Evolutionary conservation across 805 yeast genomes (phyloP).

Genomic region (Starmerella khaoyaiensis): DNA sequence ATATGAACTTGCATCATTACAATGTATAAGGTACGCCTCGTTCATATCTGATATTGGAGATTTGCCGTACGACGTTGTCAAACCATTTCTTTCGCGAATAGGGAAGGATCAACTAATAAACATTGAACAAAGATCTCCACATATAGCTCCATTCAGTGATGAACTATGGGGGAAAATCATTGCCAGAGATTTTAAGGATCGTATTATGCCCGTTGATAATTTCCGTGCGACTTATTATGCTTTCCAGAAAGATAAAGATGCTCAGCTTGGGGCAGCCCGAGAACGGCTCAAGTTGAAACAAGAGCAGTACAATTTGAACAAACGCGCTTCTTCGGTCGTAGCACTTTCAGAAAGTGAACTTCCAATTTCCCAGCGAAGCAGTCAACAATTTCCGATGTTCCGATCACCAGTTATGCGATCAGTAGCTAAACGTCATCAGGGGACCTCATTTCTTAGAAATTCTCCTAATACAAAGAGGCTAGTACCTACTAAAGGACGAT

Average conservation of each 20-base stretch:
- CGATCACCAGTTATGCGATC: constrained; percentile 21
- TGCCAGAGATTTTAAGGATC: constrained; percentile 26
- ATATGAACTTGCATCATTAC: constrained; percentile 17
- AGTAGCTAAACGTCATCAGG: constrained; percentile 17
- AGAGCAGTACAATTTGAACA: constrained; percentile 21
- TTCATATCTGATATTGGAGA: constrained; percentile 30
- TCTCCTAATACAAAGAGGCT: constrained; percentile 3
- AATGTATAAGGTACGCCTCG: constrained; percentile 16
- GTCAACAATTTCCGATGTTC: constrained; percentile 5
- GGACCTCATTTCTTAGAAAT: constrained; percentile 5
- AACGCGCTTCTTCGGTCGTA: constrained; percentile 21
- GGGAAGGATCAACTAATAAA: constrained; percentile 27
- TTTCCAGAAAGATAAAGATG: constrained; percentile 31
- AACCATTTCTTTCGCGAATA: constrained; percentile 28
- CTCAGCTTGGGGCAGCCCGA: constrained; percentile 35
- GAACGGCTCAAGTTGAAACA: constrained; percentile 26
- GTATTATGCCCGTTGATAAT: constrained; percentile 23
- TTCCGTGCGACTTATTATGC: constrained; percentile 23
- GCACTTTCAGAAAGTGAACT: constrained; percentile 15
- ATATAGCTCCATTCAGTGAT: constrained; percentile 23
- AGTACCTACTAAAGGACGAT: too few species aligned
- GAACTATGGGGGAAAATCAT: constrained; percentile 28
- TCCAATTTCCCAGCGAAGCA: constrained; percentile 4
- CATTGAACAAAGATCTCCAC: constrained; percentile 26
- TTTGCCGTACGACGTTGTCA: constrained; percentile 28